Base-by-base conservation (phyloP, 2,329 filamentous ascomycete genomes). In the Diaporthe amygdali region DNA sequence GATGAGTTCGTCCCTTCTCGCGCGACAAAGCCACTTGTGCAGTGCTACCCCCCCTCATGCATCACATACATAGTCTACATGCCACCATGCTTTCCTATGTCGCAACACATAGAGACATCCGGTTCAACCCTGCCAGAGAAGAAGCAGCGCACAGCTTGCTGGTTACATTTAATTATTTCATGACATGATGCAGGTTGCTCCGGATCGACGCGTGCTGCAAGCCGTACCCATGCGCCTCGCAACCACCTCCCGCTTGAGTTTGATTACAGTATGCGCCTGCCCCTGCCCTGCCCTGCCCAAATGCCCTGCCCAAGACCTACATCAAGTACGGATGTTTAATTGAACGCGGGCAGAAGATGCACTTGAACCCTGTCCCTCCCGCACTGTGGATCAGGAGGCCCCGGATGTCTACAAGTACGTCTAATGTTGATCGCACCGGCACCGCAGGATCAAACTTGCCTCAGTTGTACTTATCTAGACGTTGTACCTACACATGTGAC, bases 201-300 rank as follows among this genome's bases (percentile, higher is more conserved):
- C 32, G 56, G 47, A 68, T 69, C 68, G 47, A 47, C 68, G 32
- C 56, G 46, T 30, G 41, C 66, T 68, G 41, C 51, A 68, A 68
- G 66, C 66, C 47, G 27, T 27, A 68, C 66, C 66, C 66, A 68
- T 68, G 66, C 66, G 51, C 66, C 32, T 25, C 17, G 39, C 27
- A n/a, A 17, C 27, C 30, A 39, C 22, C 39, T 32, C 41, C 27
- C 56, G 27, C 27, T 22, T 46, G 27, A 63, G 56, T 63, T 63
- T 63, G 41, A 63, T 63, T 63, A n/a, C n/a, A n/a, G n/a, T n/a
- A 47, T 32, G n/a, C 47, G 56, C 56, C 20, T 27, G 56, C 56
- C 32, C 27, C 39, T 46, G 39, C 32, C 56, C 56, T 39, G 37
- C n/a, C n/a, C n/a, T n/a, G n/a, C n/a, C n/a, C n/a, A n/a, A 39